Evolutionary conservation across 768 basidiomycete species (phyloP), one percentile per base, ranked within the genome.

Genomic region (Hemileccinum impolitum): DNA sequence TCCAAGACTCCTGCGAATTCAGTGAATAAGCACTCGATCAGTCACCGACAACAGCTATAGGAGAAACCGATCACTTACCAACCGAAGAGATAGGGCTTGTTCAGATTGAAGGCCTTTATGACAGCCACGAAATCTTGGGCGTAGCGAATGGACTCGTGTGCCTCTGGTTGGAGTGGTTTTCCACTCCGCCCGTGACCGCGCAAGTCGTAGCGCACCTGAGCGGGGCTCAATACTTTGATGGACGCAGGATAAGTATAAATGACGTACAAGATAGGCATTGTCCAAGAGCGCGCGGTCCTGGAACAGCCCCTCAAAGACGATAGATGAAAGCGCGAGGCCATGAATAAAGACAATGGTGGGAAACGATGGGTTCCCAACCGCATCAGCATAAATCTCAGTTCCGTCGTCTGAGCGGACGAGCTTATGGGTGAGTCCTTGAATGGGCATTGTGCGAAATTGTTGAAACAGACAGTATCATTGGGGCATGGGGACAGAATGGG

Each of bases 111-210:
- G 10, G 44, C 39, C 26, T 38, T 47, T 17, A 18, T 14, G 17
- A 51, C 50, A 11, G 50, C 50, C 5, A 37, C 28, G 19, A 51
- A 51, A 25, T 51, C 50, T 35, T 51, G 45, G n/a, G 50, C 50
- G 10, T 51, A 51, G 12, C 50, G 50, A 42, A 37, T n/a, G 34
- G 50, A 51, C 15, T 47, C 45, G 4, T 51, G 50, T 21, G 48
- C 48, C 18, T 38, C 43, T 21, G 25, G 4, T 13, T 49, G 25
- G 35, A 49, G 35, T 3, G 48, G 48, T 17, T 49, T 49, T 35
- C 48, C 48, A n/a, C 48, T 49, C 18, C 48, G 31, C 10, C 48
- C 50, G 25, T 51, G 50, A 23, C 50, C 45, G 13, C 50, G 50
- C 21, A 51, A 11, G 25, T 51, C 50, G 32, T 51, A 51, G 35